A percentile compares a stretch with the other conserved stretches of the same genome.
These are phyloP conservation scores for Fusarium longipes DNA, from an alignment of 2,329 filamentous ascomycete genomes.

Conservation along the genomic window DNA sequence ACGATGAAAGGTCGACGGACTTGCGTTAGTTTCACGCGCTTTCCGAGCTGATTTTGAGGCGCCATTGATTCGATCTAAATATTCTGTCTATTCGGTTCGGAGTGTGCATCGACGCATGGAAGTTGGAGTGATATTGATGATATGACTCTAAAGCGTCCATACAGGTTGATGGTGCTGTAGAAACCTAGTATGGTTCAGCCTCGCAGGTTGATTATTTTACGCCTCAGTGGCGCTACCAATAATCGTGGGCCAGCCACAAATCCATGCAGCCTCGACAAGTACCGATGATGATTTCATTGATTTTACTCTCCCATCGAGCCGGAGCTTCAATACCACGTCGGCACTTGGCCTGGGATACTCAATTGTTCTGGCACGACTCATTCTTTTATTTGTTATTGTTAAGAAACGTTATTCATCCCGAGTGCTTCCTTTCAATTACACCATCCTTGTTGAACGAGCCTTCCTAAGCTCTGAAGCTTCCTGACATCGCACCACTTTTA, in stretches of 20 bases:
- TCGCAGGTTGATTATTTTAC: constrained; percentile 2
- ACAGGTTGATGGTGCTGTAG: constrained; percentile 1
- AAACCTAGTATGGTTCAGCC: constrained; percentile 18
- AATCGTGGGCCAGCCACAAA: constrained; percentile 22
- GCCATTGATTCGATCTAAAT: constrained; percentile 59
- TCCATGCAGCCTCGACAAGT: constrained; percentile 34
- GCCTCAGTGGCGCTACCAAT: constrained; percentile 34
- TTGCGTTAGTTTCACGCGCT: constrained; percentile 74
- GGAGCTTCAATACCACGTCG: constrained; percentile 5
- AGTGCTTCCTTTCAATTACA: background rate
- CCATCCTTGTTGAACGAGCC: background rate
- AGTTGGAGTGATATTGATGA: background rate
- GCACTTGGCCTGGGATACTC: constrained; percentile 7
- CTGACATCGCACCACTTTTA: constrained; percentile 40
- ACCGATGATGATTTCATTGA: constrained; percentile 47
- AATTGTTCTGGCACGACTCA: constrained; percentile 22
- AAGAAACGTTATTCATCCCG: background rate
- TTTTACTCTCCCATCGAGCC: constrained; percentile 31
- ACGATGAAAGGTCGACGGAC: constrained; percentile 75
- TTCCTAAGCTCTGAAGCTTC: constrained; percentile 6
- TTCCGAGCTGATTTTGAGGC: constrained; percentile 67
- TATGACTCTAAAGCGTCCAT: background rate
- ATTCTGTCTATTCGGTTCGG: background rate
- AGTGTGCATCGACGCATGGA: background rate
- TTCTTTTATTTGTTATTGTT: background rate